A percentile compares a stretch with the other conserved stretches of the same genome.
Evolutionary conservation across 1,139 yeast species (phyloP).

Genomic region (Yamadazyma diddensiae): DNA sequence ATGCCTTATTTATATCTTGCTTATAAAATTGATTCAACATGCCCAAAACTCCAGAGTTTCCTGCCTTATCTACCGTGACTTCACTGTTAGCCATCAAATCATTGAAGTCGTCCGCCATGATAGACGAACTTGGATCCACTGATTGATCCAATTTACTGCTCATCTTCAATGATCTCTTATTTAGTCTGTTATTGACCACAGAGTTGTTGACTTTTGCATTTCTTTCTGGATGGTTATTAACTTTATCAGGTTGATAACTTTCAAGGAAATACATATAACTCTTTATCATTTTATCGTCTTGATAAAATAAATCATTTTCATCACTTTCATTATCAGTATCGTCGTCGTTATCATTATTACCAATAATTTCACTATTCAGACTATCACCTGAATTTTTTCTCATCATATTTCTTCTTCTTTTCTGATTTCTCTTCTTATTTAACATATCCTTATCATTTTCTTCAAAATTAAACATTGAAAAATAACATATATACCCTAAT

Average conservation of each 20-base stretch:
- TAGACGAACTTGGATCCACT: slow-evolving; percentile 7
- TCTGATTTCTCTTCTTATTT: slow-evolving; percentile 24
- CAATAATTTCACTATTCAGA: not conserved
- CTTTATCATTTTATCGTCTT: slow-evolving; percentile 88
- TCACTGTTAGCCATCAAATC: slow-evolving; percentile 33
- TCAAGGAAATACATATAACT: slow-evolving; percentile 85
- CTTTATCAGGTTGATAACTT: slow-evolving; percentile 50
- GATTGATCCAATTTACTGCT: slow-evolving; percentile 11
- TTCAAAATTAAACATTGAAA: slow-evolving; percentile 86
- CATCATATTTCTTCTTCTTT: slow-evolving; percentile 4
- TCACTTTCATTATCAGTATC: slow-evolving; percentile 38
- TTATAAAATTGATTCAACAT: slow-evolving; percentile 80
- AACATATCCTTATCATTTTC: slow-evolving; percentile 52
- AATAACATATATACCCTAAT: slow-evolving; percentile 88
- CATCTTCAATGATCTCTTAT: slow-evolving; percentile 1
- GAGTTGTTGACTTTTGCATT: too few relatives aligned
- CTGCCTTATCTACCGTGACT: slow-evolving; percentile 19
- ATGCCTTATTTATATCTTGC: slow-evolving; percentile 37
- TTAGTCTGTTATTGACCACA: too few relatives aligned
- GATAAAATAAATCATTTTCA: slow-evolving; percentile 29
- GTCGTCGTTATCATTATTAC: slow-evolving; percentile 15
- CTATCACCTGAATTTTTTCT: not conserved
- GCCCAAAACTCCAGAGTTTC: slow-evolving; percentile 71
- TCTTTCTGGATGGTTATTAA: too few relatives aligned
- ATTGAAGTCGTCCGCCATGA: slow-evolving; percentile 27